These are phyloP conservation scores for Neurospora tetraspora DNA, from an alignment of 495 filamentous ascomycete species.

Conservation along the genomic window DNA sequence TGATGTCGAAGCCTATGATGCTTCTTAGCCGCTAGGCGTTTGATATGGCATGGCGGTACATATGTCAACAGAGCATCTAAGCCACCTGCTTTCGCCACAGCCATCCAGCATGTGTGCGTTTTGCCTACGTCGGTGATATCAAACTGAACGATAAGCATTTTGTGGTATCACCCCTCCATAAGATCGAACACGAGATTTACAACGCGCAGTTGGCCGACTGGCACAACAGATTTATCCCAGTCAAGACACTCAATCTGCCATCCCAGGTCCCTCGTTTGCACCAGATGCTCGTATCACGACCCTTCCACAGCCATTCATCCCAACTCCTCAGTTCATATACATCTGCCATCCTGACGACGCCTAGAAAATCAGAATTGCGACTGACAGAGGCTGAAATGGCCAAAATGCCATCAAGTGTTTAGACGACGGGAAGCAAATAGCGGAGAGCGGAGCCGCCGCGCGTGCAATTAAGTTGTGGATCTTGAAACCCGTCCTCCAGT, in stretches of 20 bases:
- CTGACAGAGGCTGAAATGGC: background rate
- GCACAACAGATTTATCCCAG: background rate
- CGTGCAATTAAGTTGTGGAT: background rate
- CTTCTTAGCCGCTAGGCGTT: background rate
- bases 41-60: background rate
- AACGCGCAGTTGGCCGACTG: background rate
- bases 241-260: background rate
- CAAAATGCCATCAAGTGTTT: background rate
- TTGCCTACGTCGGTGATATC: background rate
- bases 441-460: background rate
- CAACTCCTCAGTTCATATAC: background rate
- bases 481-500: background rate
- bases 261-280: background rate
- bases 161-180: background rate
- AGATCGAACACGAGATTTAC: background rate
- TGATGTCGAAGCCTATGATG: background rate
- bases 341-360: background rate
- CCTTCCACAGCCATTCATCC: background rate
- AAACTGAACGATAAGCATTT: background rate
- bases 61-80: background rate
- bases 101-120: background rate
- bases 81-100: background rate
- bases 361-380: background rate
- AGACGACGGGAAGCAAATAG: background rate
- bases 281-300: background rate